Base-by-base conservation (phyloP, 2,329 filamentous ascomycete genomes). In the Sporothrix humicola region DNA sequence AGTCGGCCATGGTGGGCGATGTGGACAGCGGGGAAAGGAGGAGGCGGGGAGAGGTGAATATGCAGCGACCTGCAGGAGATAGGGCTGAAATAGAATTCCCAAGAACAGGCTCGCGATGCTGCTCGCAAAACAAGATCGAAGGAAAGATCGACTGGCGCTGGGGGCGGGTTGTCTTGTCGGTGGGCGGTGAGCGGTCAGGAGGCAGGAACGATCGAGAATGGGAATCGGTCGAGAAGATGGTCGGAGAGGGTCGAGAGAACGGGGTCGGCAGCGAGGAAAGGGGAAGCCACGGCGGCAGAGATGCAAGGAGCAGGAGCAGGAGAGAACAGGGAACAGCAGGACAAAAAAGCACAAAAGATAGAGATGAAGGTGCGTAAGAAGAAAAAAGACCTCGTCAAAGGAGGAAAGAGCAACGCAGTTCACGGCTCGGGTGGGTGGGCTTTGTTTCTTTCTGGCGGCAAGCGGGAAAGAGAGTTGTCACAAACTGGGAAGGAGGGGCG, bases 1-100 rank as follows among this genome's bases (percentile, higher is more conserved):
- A 90, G 79, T 91, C 89, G 78, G 87, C 87, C 90, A 91, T 91
- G 81, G 77, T 23, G 70, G 70, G 73, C 71, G 23, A 72, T 58
- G 20, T 52, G 44, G 31, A 37, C 7, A 37, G 54, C 46, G 23
- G 48, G 31, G 9, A 13, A 23, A n/a, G 61, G 50, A 23, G 48
- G 59, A 7, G 68, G 26, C 48, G 54, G 42, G 17, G 31, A 10
- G 26, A 42, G 48, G 26, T 15, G 56, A 42, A 46, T 15, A 52
- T 10, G 7, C 37, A 20, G 20, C 7, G 31, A 37, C 31, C 31
- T 37, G 31, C 31, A 37, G 31, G 31, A 37, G 31, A 37, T 37
- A 37, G 31, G 31, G 31, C 31, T 6, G 31, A 37, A 37, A 37
- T 37, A 37, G 7, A 37, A 37, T 37, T 37, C 7, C 7, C 31